Evolutionary conservation across 805 yeast species (phyloP).

Genomic region (Yamadazyma kitorensis): DNA sequence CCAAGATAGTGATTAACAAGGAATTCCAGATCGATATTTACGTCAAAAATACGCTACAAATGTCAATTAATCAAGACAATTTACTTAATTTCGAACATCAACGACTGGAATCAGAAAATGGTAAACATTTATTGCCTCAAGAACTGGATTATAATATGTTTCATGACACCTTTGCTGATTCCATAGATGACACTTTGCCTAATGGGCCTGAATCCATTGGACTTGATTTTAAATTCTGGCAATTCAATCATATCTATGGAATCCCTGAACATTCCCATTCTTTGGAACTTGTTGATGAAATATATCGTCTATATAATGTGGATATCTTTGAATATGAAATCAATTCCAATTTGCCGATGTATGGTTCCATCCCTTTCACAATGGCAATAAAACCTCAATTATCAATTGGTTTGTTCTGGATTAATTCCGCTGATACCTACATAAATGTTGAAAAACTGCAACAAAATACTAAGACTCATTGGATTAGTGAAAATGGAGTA

Average conservation of each 20-base stretch:
- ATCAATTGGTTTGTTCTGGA: conserved; percentile 84
- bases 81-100: conserved; percentile 83
- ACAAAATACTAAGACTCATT: conserved; percentile 56
- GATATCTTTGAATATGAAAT: conserved; percentile 94
- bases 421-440: conserved; percentile 90
- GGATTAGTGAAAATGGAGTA: conserved; percentile 92
- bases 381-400: conserved; percentile 57
- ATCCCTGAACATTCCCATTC: conserved; percentile 95
- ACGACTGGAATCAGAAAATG: conserved; percentile 41
- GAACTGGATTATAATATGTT: conserved; percentile 70
- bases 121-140: conserved; percentile 42
- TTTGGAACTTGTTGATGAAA: conserved; percentile 65
- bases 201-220: conserved; percentile 91
- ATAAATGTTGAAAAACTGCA: conserved; percentile 52
- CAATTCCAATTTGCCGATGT: conserved; percentile 84
- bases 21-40: conserved; percentile 25
- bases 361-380: conserved; percentile 90
- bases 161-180: conserved; percentile 67
- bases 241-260: conserved; percentile 74
- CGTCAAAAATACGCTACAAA: conserved; percentile 43
- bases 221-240: conserved; percentile 65
- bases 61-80: conserved; percentile 65
- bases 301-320: conserved; percentile 82
- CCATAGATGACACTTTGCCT: conserved; percentile 61
- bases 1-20: conserved; percentile 1